These are phyloP conservation scores for Camillea tinctor DNA, from an alignment of 2,329 filamentous ascomycete species.

Conservation along the genomic window DNA sequence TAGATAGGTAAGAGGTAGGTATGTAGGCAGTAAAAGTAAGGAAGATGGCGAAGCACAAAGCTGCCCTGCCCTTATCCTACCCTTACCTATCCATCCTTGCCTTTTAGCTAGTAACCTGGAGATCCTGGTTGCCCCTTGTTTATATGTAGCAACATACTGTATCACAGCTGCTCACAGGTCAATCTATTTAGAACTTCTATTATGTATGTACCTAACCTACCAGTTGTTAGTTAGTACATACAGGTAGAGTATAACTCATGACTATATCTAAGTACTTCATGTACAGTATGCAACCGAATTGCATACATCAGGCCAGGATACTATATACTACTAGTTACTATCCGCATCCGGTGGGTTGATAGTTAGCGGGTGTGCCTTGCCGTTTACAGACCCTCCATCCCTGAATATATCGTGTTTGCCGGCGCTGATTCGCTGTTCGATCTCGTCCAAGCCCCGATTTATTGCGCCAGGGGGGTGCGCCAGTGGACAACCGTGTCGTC, in stretches of 20 bases:
- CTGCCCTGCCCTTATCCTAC: not conserved
- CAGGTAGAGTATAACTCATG: not conserved
- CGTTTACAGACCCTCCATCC: conserved; percentile 19
- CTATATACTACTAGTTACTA: not conserved
- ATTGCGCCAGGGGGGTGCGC: not conserved
- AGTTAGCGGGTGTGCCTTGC: conserved; percentile 29
- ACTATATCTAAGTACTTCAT: no score
- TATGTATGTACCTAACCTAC: no score
- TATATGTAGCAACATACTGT: not conserved
- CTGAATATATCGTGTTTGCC: conserved; percentile 1
- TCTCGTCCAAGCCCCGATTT: not conserved
- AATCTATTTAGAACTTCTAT: no score
- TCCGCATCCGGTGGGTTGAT: not conserved
- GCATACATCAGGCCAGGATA: no score
- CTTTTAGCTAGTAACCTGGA: not conserved
- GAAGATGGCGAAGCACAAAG: not conserved
- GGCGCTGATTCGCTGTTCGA: conserved; percentile 17
- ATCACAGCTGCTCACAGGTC: not conserved
- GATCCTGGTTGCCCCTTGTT: not conserved
- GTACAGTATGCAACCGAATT: no score
- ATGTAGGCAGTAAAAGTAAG: not conserved
- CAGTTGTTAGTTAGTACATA: no score
- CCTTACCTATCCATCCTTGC: not conserved
- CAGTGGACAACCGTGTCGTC: not conserved
- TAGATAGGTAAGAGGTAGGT: not conserved